Conservation (phyloP, 1,139 yeast genomes). For the Pichia sp. region DNA sequence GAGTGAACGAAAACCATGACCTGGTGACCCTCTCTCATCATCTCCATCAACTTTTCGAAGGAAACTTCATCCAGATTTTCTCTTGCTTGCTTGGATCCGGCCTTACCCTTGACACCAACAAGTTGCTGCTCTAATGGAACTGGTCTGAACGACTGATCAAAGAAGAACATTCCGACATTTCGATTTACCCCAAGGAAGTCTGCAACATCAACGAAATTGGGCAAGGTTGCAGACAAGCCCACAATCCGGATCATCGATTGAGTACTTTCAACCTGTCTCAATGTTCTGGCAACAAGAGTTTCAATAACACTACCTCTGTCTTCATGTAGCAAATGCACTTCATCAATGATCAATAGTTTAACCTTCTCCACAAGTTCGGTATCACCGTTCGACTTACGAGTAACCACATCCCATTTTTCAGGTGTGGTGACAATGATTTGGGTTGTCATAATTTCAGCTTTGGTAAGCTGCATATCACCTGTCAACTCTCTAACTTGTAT, state of each 20-base stretch:
- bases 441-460: constrained; percentile 73
- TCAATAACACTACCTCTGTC: constrained; percentile 98
- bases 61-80: constrained; percentile 73
- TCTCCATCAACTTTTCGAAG: constrained; percentile 67
- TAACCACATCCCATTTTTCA: constrained; percentile 98
- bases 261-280: constrained; percentile 87
- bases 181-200: constrained; percentile 91
- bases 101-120: constrained; percentile 82
- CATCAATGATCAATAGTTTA: constrained; percentile 83
- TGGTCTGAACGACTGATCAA: constrained; percentile 90
- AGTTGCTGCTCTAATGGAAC: constrained; percentile 88
- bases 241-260: constrained; percentile 93
- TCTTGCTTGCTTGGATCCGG: constrained; percentile 63
- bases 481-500: constrained; percentile 83
- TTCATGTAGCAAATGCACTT: constrained; percentile 93
- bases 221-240: constrained; percentile 96
- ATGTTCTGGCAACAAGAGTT: constrained; percentile 89
- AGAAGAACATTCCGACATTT: constrained; percentile 85
- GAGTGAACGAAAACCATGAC: constrained; percentile 98
- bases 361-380: constrained; percentile 82
- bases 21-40: constrained; percentile 67
- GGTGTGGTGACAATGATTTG: constrained; percentile 96
- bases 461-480: constrained; percentile 94
- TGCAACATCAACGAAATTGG: constrained; percentile 91
- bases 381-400: constrained; percentile 79